These are phyloP conservation scores for Zygotorulaspora danielsina DNA, from an alignment of 805 yeast species.

Conservation along the genomic window DNA sequence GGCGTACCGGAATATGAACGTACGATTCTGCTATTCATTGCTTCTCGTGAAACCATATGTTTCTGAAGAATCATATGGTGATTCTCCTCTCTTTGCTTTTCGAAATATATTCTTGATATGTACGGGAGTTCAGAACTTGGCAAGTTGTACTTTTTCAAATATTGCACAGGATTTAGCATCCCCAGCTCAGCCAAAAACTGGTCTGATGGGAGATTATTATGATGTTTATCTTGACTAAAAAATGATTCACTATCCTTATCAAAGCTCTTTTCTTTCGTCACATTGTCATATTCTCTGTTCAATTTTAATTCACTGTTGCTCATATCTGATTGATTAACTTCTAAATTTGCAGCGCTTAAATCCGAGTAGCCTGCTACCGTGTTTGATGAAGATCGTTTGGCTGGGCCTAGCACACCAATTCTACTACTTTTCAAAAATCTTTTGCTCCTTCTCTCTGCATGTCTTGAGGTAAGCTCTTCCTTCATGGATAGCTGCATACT, in stretches of 20 bases:
- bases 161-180: conserved; percentile 41
- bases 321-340: not conserved
- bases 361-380: conserved; percentile 12
- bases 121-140: conserved; percentile 38
- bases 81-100: conserved; percentile 36
- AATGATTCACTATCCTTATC: not conserved
- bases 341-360: conserved; percentile 4
- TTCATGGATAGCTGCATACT: conserved; percentile 25
- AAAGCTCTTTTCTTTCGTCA: not conserved
- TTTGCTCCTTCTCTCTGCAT: conserved; percentile 26
- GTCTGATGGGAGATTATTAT: not conserved
- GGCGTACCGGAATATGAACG: conserved; percentile 8
- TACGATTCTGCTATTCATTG: conserved; percentile 4
- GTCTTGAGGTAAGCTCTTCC: conserved; percentile 26
- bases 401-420: conserved; percentile 30
- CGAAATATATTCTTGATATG: conserved; percentile 37
- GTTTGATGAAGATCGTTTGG: conserved; percentile 28
- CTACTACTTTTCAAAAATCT: conserved; percentile 27
- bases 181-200: conserved; percentile 30
- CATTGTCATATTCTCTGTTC: not conserved
- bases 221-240: not conserved
- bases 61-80: conserved; percentile 32
- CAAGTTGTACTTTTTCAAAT: conserved; percentile 35
- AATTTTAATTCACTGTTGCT: not conserved
- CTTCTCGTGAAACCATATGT: conserved; percentile 17